phyloP scores from a whole-genome alignment of 371 early-diverging fungal genomes.

The Syncephalis plumigaleata region DNA sequence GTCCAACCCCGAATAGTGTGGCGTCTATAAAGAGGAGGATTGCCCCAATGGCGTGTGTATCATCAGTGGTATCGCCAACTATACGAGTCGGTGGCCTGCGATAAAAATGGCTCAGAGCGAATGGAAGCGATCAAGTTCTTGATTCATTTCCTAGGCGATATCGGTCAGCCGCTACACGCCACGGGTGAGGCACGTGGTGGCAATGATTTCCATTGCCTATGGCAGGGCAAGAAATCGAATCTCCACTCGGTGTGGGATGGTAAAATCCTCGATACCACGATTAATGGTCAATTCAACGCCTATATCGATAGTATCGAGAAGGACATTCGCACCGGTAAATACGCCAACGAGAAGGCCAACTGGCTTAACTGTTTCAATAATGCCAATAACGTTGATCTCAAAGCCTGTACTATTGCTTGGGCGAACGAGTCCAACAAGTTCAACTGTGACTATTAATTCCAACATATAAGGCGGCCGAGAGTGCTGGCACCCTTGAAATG shows the following conservation, averaged over 20 bases:
- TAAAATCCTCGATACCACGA: too few relatives aligned
- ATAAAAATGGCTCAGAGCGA: not conserved
- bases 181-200: slow-evolving; percentile 17
- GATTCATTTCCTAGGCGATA: slow-evolving; percentile 25
- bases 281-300: not conserved
- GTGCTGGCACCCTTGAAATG: too few relatives aligned
- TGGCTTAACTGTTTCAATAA: not conserved
- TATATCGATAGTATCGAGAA: not conserved
- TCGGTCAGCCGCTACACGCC: slow-evolving; percentile 24
- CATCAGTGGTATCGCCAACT: slow-evolving; percentile 4
- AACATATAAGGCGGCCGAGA: too few relatives aligned
- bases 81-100: slow-evolving; percentile 2
- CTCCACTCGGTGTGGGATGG: too few relatives aligned
- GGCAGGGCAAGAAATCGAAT: too few relatives aligned
- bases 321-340: not conserved
- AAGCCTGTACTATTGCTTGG: not conserved
- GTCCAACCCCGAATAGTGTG: not conserved
- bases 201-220: slow-evolving; percentile 4
- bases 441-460: not conserved
- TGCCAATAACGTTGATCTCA: not conserved
- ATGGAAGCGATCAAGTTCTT: slow-evolving; percentile 18
- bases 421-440: not conserved
- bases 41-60: not conserved
- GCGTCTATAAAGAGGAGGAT: not conserved
- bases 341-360: not conserved